Base-by-base conservation (phyloP, 208 protist genomes). In the Crithidia sp. region DNA sequence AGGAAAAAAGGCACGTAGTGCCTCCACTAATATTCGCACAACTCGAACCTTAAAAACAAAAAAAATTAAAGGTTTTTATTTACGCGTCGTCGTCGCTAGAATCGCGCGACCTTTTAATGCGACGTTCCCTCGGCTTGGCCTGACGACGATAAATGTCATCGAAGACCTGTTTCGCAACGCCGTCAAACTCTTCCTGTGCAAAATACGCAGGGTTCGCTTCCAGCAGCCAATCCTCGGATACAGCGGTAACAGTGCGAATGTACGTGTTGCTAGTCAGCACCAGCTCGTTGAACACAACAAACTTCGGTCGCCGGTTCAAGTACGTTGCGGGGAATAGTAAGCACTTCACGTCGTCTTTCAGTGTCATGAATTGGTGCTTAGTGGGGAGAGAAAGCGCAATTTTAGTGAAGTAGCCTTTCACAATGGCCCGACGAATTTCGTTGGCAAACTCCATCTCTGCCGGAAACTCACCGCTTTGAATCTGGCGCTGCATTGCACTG, bases 281-380 rank as follows among this genome's bases (percentile, higher is more conserved):
- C 73, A 99, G 98, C 82, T 99, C 98, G 81, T 99, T 97, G 80
- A 99, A 99, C 3, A 99, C 77, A 7, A 98, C 91, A 91, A 98
- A 99, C 77, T 99, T 97, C n/a, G 98, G 98, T 62, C 98, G 98
- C 62, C 96, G 89, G 69, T 98, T 95, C 69, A 98, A 88, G 59
- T 84, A 95, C 3, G 94, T 97, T 0, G 89, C 87, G 0, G 96
- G 96, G 63, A 98, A 97, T 45, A 98, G 83, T 17, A 94, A 71
- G 65, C 88, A 91, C 67, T 92, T 93, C 0, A 99, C 97, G 76
- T 99, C 98, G 77, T 99, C 98, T 81, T 99, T 99, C 14, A 99
- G 76, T 0, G 91, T 96, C 43, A 98, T 96, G 59, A 98, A 93
- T 68, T 99, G 98, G 50, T 98, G 93, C 41, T 98, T 98, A 14